phyloP scores from a whole-genome alignment of 345 rosid genomes.

The Sonneratia caseolaris region DNA sequence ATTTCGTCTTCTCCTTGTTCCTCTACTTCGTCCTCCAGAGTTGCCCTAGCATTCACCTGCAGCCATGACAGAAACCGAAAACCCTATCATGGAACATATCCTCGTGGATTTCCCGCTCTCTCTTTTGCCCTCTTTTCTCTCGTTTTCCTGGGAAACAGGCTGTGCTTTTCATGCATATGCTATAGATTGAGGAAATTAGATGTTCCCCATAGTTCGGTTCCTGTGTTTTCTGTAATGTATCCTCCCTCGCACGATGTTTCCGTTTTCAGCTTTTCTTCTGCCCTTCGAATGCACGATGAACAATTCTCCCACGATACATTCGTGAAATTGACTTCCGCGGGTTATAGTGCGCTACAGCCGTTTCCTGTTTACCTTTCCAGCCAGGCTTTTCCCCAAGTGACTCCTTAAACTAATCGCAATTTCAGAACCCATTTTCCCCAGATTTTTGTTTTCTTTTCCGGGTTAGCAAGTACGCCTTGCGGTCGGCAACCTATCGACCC shows the following conservation, averaged over 20 bases:
- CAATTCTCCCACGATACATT: neutral
- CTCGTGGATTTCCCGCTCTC: neutral
- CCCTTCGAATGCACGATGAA: neutral
- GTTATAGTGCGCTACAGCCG: constrained; percentile 5
- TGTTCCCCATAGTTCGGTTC: neutral
- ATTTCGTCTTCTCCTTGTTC: constrained; percentile 30
- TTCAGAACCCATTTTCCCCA: neutral
- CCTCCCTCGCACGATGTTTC: neutral
- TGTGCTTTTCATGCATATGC: neutral
- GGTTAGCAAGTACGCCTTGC: too few relatives aligned
- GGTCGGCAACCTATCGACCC: too few relatives aligned
- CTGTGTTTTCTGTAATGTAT: neutral
- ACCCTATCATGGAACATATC: neutral
- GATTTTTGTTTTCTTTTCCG: too few relatives aligned
- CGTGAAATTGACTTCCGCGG: neutral
- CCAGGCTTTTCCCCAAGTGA: neutral
- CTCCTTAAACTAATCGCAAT: neutral
- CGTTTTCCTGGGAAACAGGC: neutral
- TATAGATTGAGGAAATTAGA: neutral
- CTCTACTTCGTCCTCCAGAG: constrained; percentile 28
- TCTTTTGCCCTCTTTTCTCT: neutral
- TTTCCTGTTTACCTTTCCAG: constrained; percentile 3
- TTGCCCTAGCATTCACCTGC: constrained; percentile 46
- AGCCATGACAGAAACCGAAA: neutral
- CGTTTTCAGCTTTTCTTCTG: neutral